Evolutionary conservation across 257 asterid species (phyloP).

Genomic region (Jacaranda mimosifolia): DNA sequence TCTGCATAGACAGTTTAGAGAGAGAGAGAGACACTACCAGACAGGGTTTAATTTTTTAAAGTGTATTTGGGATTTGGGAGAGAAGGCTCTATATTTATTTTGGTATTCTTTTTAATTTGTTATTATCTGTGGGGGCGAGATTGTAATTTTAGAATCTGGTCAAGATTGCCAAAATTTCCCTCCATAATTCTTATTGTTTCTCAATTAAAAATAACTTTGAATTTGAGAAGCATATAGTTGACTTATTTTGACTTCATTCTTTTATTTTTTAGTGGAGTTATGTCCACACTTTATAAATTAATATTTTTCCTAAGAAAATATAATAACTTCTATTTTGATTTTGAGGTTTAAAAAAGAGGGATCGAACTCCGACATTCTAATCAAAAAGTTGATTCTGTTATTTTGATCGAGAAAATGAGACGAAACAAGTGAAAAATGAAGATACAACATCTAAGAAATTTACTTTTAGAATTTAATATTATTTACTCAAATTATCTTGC

Average conservation of each 20-base stretch:
- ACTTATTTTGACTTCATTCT: conserved; percentile 27
- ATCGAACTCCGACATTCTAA: too few relatives aligned
- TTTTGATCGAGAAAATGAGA: too few relatives aligned
- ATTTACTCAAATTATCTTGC: too few relatives aligned
- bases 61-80: conserved; percentile 40
- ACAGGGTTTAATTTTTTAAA: conserved; percentile 44
- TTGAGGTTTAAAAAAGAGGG: too few relatives aligned
- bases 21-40: conserved; percentile 32
- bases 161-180: conserved; percentile 45
- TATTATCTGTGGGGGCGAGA: conserved; percentile 20
- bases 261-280: not conserved
- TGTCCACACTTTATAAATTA: too few relatives aligned
- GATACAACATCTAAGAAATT: too few relatives aligned
- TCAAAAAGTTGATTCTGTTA: too few relatives aligned
- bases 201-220: conserved; percentile 39
- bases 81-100: conserved; percentile 41
- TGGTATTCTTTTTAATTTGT: conserved; percentile 14
- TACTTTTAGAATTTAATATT: too few relatives aligned
- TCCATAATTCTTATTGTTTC: conserved; percentile 46
- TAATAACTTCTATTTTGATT: too few relatives aligned
- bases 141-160: conserved; percentile 19
- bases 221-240: conserved; percentile 29
- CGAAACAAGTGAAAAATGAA: too few relatives aligned
- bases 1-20: conserved; percentile 26
- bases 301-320: too few relatives aligned